A percentile compares a stretch with the other conserved stretches of the same genome.
These are phyloP conservation scores for Cutaneotrichosporon sp. DNA, from an alignment of 1,284 basidiomycete genomes.

Conservation along the genomic window DNA sequence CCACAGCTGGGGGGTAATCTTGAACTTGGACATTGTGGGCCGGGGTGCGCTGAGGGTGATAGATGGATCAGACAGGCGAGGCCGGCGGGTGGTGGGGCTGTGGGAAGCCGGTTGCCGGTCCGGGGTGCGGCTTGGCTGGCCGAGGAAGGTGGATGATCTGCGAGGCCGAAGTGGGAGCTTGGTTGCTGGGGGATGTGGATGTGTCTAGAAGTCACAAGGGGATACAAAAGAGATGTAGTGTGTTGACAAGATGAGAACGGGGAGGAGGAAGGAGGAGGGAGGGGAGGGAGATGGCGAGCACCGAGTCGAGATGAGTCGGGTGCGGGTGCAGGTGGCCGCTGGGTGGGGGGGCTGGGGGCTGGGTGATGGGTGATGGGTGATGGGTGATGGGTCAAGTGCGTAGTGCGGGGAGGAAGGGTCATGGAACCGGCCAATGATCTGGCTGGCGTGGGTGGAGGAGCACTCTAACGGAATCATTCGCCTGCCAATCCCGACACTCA, in stretches of 20 bases:
- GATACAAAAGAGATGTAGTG: background rate
- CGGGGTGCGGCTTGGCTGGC: background rate
- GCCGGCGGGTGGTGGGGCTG: background rate
- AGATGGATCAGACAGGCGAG: background rate
- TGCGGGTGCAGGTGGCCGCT: no score
- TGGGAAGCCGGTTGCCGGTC: conserved; percentile 3
- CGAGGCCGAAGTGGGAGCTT: background rate
- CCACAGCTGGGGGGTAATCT: conserved; percentile 79
- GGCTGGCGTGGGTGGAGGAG: background rate
- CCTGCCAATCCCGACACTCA: background rate
- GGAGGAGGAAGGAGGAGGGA: background rate
- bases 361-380: background rate
- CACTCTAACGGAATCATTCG: background rate
- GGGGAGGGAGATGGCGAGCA: background rate
- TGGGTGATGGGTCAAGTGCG: background rate
- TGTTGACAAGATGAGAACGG: background rate
- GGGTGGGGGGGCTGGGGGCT: no score
- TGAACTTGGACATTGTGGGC: conserved; percentile 50
- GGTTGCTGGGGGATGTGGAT: background rate
- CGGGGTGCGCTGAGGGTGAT: background rate
- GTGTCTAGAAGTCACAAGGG: background rate
- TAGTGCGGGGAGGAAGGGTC: no score
- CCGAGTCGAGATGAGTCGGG: background rate
- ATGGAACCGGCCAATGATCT: background rate
- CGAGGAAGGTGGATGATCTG: background rate